Base-by-base conservation (phyloP, 1,284 basidiomycete species). In the Marasmius tenuissimus region DNA sequence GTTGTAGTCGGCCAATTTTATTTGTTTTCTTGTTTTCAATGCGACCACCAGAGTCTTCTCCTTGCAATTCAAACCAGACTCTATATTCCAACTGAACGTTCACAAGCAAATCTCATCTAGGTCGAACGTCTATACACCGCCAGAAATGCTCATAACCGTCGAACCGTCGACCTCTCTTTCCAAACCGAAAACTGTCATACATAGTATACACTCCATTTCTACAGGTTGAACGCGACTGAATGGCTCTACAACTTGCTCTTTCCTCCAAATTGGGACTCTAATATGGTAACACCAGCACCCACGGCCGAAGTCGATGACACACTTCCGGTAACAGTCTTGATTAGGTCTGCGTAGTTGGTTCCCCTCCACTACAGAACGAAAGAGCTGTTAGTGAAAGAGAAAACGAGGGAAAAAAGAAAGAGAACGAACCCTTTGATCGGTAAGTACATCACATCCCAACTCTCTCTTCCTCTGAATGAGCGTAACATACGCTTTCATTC, bases 281-380 rank as follows among this genome's bases (percentile, higher is more conserved):
- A n/a, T n/a, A n/a, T n/a, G n/a, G 96, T 97, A 16, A 96, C 93
- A 63, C 94, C 95, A 71, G 88, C 87, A 62, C 96, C 96, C 95
- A 98, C 97, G 18, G 96, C 95, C 10, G 95, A 87, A 12, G 95
- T 98, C 40, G 93, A 94, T 16, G 93, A 96, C 63, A 97, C 85
- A 64, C 96, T 96, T 50, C 96, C 96, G 42, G 95, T 97, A 51
- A 97, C 92, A 7, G 96, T 96, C 86, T 95, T 96, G 78, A 97
- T 86, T 66, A 97, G 78, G 67, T 98, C 96, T 56, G 93, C 91
- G 72, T 94, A 97, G 75, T 97, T 94, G 16, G 92, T 96, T 50
- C 96, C 96, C 64, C 91, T 94, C 96, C 96, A 98, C 90, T 95
- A 68, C 58, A 22, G 33, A 34, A 50, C 11, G 39, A 58, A 65